These are phyloP conservation scores for Coemansia sp. DNA, from an alignment of 192 early-diverging fungal genomes.

Conservation along the genomic window DNA sequence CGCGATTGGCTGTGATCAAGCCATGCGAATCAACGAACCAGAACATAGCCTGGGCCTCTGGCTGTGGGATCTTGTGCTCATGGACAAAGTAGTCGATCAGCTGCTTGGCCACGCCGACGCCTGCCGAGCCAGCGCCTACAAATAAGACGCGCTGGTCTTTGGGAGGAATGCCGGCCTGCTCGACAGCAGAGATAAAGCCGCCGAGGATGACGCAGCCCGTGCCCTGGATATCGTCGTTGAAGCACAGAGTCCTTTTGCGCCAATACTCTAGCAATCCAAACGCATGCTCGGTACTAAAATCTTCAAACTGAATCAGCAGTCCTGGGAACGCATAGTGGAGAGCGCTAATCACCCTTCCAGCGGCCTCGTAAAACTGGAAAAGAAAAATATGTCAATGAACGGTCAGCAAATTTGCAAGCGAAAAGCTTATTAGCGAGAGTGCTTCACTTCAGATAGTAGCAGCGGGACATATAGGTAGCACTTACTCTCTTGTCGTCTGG, in stretches of 20 bases:
- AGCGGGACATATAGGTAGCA: not conserved
- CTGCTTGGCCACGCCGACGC: conserved; percentile 93
- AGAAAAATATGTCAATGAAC: no score
- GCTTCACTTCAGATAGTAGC: no score
- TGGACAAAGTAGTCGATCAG: conserved; percentile 79
- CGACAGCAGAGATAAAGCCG: conserved; percentile 88
- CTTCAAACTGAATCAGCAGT: conserved; percentile 94
- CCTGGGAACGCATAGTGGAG: conserved; percentile 74
- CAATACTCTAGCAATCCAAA: conserved; percentile 84
- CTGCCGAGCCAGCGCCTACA: conserved; percentile 93
- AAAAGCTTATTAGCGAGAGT: no score
- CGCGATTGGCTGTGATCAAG: conserved; percentile 85
- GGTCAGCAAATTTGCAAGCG: no score
- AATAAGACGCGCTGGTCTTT: conserved; percentile 87
- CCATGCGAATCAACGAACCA: conserved; percentile 95
- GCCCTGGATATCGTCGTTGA: conserved; percentile 82
- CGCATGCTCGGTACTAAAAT: conserved; percentile 92
- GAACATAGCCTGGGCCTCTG: conserved; percentile 60
- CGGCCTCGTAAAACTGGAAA: conserved; percentile 69
- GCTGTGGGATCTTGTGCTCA: conserved; percentile 74
- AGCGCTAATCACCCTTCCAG: conserved; percentile 76
- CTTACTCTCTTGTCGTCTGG: conserved; percentile 57
- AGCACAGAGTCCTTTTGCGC: conserved; percentile 75
- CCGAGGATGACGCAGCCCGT: conserved; percentile 90
- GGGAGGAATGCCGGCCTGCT: conserved; percentile 66